Percentiles rank a stretch among this genome's conserved stretches.
phyloP scores from a whole-genome alignment of 2,329 filamentous ascomycete genomes.

The Amylocarpus encephaloides region DNA sequence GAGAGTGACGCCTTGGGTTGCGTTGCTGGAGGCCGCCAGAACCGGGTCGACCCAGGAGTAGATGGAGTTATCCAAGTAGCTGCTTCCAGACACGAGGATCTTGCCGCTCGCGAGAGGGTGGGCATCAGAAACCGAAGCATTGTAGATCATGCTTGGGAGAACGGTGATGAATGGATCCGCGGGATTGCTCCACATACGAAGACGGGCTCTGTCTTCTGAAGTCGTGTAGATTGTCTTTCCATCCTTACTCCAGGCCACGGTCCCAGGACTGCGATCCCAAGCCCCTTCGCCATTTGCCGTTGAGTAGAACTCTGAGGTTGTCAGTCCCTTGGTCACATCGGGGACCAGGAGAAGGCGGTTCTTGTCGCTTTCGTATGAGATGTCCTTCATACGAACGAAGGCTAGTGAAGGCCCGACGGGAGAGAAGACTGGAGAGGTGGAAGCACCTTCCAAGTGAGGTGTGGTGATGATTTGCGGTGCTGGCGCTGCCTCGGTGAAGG shows the following conservation, averaged over 20 bases:
- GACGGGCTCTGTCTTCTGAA: constrained; percentile 61
- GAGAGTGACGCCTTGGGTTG: constrained; percentile 16
- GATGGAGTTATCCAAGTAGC: constrained; percentile 62
- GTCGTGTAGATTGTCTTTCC: constrained; percentile 59
- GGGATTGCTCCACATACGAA: constrained; percentile 53
- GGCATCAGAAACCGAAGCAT: constrained; percentile 11
- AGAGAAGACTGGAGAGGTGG: constrained; percentile 58
- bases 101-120: constrained; percentile 33
- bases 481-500: constrained; percentile 17
- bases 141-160: constrained; percentile 12
- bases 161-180: constrained; percentile 34
- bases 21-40: constrained; percentile 12
- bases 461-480: constrained; percentile 15
- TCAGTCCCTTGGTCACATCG: constrained; percentile 48
- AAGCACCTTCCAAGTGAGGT: constrained; percentile 21
- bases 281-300: constrained; percentile 52
- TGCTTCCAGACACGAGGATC: constrained; percentile 52
- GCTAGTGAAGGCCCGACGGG: constrained; percentile 61
- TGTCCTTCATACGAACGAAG: constrained; percentile 69
- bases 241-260: constrained; percentile 48
- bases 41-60: constrained; percentile 45
- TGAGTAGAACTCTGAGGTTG: constrained; percentile 53
- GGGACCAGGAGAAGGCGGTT: constrained; percentile 58
- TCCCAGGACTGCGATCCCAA: constrained; percentile 52
- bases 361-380: constrained; percentile 75